These are phyloP conservation scores for Trypanosoma vivax DNA, from an alignment of 208 protist species.

Conservation along the genomic window DNA sequence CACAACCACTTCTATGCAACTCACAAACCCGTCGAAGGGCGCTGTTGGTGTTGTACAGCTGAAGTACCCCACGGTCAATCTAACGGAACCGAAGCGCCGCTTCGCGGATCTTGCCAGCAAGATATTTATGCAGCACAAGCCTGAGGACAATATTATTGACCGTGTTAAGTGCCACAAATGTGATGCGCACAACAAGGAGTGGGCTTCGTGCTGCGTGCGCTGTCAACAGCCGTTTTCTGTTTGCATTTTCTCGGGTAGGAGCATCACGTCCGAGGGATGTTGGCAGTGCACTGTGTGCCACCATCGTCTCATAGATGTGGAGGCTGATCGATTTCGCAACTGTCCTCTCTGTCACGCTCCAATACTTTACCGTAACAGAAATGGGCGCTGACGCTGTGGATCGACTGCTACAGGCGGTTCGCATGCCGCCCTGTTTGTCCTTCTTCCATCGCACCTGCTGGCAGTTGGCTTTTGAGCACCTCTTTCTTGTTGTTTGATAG, in stretches of 20 bases:
- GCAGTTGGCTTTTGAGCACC: too few species aligned
- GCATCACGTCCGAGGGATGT: constrained; percentile 57
- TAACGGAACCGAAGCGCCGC: constrained; percentile 52
- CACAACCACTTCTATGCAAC: constrained; percentile 59
- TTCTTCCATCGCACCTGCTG: too few species aligned
- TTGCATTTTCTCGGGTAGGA: constrained; percentile 84
- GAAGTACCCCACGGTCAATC: constrained; percentile 73
- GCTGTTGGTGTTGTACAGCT: constrained; percentile 25
- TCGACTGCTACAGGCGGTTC: too few species aligned
- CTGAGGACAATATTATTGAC: constrained; percentile 72
- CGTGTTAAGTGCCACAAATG: constrained; percentile 78
- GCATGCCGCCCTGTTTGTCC: too few species aligned
- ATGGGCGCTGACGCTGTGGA: too few species aligned
- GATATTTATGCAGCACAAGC: constrained; percentile 89
- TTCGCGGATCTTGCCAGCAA: constrained; percentile 89
- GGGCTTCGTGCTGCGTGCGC: constrained; percentile 67
- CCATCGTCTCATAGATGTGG: constrained; percentile 70
- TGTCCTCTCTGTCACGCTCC: constrained; percentile 91
- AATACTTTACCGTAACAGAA: constrained; percentile 26
- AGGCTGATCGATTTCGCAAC: constrained; percentile 65
- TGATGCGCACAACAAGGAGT: constrained; percentile 86
- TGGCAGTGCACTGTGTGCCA: constrained; percentile 85
- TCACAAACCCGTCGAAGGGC: constrained; percentile 71
- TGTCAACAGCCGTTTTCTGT: constrained; percentile 80
- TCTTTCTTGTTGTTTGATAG: too few species aligned